Evolutionary conservation across 1,284 basidiomycete species (phyloP).

Genomic region (Heterobasidion occidentale): DNA sequence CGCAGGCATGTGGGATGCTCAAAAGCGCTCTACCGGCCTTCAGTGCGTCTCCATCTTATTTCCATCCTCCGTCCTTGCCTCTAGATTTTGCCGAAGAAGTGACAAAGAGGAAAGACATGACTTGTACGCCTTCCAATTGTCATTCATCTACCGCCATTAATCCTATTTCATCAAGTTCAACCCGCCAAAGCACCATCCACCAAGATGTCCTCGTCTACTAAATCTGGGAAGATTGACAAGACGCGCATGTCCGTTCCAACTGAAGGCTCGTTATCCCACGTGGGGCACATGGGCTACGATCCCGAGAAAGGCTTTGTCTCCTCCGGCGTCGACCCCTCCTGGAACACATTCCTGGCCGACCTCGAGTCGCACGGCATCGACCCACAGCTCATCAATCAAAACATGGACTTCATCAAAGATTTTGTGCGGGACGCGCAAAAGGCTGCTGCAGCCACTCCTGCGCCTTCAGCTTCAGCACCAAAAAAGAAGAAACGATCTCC

Average conservation of each 20-base stretch:
- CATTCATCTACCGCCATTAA: no score
- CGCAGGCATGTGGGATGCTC: no score
- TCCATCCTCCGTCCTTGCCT: no score
- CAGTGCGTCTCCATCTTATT: no score
- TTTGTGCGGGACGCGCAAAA: slow-evolving; percentile 63
- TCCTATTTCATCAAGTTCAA: no score
- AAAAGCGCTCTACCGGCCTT: no score
- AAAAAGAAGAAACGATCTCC: slow-evolving; percentile 54
- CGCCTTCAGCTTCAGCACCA: slow-evolving; percentile 5
- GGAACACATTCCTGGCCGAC: slow-evolving; percentile 73
- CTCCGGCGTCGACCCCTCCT: slow-evolving; percentile 87
- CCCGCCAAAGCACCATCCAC: no score
- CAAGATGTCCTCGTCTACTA: slow-evolving; percentile 23
- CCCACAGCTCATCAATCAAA: slow-evolving; percentile 53
- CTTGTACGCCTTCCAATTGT: no score
- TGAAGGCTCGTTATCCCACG: slow-evolving; percentile 77
- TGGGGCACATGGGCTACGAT: slow-evolving; percentile 95
- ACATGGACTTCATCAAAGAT: slow-evolving; percentile 87
- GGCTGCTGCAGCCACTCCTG: slow-evolving; percentile 15
- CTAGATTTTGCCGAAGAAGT: no score
- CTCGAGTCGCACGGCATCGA: slow-evolving; percentile 70
- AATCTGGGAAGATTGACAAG: slow-evolving; percentile 67
- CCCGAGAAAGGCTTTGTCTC: slow-evolving; percentile 81
- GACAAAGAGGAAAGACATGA: no score
- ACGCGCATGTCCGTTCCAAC: slow-evolving; percentile 85